Percentiles rank a stretch among this genome's conserved stretches.
Evolutionary conservation across 805 yeast genomes (phyloP).

Genomic region (Ogataea glucozyma): DNA sequence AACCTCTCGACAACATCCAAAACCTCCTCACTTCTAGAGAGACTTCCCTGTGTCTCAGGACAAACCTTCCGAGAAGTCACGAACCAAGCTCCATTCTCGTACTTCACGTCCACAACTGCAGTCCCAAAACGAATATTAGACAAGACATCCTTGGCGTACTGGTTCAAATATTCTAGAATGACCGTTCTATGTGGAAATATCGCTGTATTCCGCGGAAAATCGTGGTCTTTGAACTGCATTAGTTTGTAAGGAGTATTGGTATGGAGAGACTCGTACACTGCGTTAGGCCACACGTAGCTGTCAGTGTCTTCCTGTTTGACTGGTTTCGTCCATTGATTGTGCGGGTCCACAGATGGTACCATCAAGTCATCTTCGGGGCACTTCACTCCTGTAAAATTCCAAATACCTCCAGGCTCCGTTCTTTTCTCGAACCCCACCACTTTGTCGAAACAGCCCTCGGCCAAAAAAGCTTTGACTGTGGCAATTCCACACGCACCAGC

Average conservation of each 20-base stretch:
- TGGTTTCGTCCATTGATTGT: conserved; percentile 13
- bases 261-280: conserved; percentile 66
- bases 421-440: conserved; percentile 64
- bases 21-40: conserved; percentile 11
- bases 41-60: conserved; percentile 36
- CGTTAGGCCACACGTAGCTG: conserved; percentile 44
- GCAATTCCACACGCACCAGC: conserved; percentile 79
- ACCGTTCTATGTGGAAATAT: conserved; percentile 58
- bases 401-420: conserved; percentile 69
- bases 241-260: conserved; percentile 65
- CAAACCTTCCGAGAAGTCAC: conserved; percentile 39
- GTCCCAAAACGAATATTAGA: conserved; percentile 45
- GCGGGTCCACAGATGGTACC: conserved; percentile 37
- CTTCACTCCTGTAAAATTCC: conserved; percentile 56
- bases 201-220: conserved; percentile 48
- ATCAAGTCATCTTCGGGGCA: conserved; percentile 11
- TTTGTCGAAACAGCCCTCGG: conserved; percentile 46
- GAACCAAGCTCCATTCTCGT: conserved; percentile 42
- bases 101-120: conserved; percentile 45
- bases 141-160: conserved; percentile 48
- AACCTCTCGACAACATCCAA: conserved; percentile 41
- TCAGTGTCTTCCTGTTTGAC: conserved; percentile 7
- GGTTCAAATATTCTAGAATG: conserved; percentile 56
- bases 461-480: conserved; percentile 59
- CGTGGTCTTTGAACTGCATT: conserved; percentile 63